Base-by-base conservation (phyloP, 83 land plant genomes). In the Picea abies region DNA sequence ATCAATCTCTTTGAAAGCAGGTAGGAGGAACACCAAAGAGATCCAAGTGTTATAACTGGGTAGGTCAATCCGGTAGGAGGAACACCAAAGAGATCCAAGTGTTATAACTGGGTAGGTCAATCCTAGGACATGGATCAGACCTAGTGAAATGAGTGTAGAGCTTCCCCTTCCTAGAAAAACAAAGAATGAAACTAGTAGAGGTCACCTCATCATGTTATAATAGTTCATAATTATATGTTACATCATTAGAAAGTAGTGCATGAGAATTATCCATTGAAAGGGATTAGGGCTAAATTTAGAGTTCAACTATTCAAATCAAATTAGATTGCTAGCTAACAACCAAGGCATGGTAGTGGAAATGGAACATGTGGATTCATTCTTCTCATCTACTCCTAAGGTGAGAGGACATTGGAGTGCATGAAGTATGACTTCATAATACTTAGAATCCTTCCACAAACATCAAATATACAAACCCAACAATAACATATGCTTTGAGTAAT, bases 1-100 rank as follows among this genome's bases (percentile, higher is more conserved):
- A 94, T 94, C 60, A 94, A 84, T 67, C 60, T 94, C 56, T 94
- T 94, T 84, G 96, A 94, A 82, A 93, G 78, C 82, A 93, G 88
- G 47, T 94, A 91, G 85, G 90, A 93, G 82, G 90, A 92, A 82
- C 84, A 63, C 7, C 75, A 70, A n/a, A 17, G 32, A 70, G 75
- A 70, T 16, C 16, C 73, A 69, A n/a, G 73, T 69, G 73, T 35
- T 16, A n/a, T n/a, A 12, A 81, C 58, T 60, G 94, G 90, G 72
- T 87, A 87, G 83, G 90, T 90, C 41, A 93, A 89, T 23, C 69
- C 90, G 88, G 47, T 94, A 91, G 85, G 90, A 93, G 82, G 90
- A 92, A 82, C 84, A 63, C 7, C 75, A 70, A n/a, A 17, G 32
- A 70, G 75, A 70, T 17, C 62, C 90, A 5, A 22, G 78, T 52